Conservation (phyloP, 2,329 filamentous ascomycete genomes). For the Xylaria sp. region DNA sequence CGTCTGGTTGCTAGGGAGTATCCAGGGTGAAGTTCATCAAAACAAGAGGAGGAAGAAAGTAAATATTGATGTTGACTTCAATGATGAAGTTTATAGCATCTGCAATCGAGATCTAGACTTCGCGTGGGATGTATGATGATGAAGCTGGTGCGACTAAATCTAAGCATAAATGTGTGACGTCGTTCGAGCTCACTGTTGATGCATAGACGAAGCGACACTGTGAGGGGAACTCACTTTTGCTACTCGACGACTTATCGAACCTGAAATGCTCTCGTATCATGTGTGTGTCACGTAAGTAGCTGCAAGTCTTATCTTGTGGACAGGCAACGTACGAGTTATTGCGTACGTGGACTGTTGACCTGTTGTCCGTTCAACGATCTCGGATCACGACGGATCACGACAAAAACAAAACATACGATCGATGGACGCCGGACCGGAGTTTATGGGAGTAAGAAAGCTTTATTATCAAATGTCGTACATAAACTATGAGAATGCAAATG, state of each 20-base stretch:
- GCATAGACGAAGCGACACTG: background rate
- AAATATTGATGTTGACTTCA: background rate
- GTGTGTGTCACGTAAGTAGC: too few relatives aligned
- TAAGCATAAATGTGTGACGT: slow-evolving; percentile 22
- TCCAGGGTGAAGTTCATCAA: slow-evolving; percentile 11
- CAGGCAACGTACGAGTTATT: too few relatives aligned
- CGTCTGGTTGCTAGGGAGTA: slow-evolving; percentile 10
- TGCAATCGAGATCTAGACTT: background rate
- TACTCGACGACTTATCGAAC: background rate
- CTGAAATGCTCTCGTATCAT: too few relatives aligned
- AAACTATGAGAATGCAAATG: background rate
- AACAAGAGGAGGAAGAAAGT: background rate
- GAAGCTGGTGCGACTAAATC: background rate
- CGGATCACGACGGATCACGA: background rate
- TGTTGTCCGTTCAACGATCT: background rate
- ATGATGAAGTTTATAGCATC: background rate
- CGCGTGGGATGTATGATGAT: background rate
- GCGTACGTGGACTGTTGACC: background rate
- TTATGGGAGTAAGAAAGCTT: background rate
- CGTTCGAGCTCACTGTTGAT: slow-evolving; percentile 4
- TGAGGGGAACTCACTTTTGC: background rate
- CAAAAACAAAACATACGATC: background rate
- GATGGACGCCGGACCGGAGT: background rate
- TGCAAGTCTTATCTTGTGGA: too few relatives aligned
- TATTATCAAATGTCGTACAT: background rate